Percentiles rank a stretch among this genome's conserved stretches.
These are phyloP conservation scores for Mycogone perniciosa DNA, from an alignment of 2,329 filamentous ascomycete genomes.

Conservation along the genomic window DNA sequence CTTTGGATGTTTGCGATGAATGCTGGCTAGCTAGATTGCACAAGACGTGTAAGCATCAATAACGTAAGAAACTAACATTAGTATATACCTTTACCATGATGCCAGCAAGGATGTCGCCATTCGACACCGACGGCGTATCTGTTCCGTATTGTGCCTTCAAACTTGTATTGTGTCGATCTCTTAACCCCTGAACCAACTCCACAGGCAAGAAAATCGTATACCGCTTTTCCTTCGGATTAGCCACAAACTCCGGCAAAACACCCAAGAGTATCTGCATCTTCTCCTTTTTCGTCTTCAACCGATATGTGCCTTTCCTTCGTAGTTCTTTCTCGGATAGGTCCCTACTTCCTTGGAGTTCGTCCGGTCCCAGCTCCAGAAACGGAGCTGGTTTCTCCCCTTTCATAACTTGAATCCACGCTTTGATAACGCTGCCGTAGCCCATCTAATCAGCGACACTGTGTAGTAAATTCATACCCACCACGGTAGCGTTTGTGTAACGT, in stretches of 20 bases:
- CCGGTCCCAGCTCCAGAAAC: conserved; percentile 11
- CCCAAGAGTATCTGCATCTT: conserved; percentile 3
- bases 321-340: conserved; percentile 11
- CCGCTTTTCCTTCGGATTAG: conserved; percentile 7
- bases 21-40: conserved; percentile 6
- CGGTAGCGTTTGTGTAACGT: conserved; percentile 14
- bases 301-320: conserved; percentile 6
- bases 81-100: conserved; percentile 10
- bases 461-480: conserved; percentile 16
- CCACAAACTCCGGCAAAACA: conserved; percentile 10
- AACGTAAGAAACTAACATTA: not conserved
- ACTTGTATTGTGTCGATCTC: conserved; percentile 7
- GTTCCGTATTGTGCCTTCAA: conserved; percentile 5
- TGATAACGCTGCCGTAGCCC: conserved; percentile 16
- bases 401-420: conserved; percentile 16
- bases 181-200: conserved; percentile 1
- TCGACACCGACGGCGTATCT: conserved; percentile 1
- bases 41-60: not conserved
- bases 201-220: conserved; percentile 6
- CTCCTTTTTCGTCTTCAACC: conserved; percentile 4
- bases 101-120: conserved; percentile 12
- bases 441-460: conserved; percentile 19
- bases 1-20: conserved; percentile 13
- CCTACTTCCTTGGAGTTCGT: conserved; percentile 9
- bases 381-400: conserved; percentile 12